phyloP scores from a whole-genome alignment of 805 yeast species.

The Starmerella ratchasimensis region DNA sequence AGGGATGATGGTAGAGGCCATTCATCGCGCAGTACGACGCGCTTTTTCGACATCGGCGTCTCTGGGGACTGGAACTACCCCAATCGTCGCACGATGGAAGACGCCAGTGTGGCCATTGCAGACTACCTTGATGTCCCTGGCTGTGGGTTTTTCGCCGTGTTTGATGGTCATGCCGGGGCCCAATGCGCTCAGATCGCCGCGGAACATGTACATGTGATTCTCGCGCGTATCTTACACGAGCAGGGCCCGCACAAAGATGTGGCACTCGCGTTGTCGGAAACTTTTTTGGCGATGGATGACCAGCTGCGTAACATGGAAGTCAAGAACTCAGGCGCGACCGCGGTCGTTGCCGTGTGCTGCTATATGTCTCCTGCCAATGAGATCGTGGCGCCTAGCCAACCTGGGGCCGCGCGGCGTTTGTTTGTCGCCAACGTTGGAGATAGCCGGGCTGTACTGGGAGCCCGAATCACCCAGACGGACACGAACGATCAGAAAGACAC shows the following conservation, averaged over 20 bases:
- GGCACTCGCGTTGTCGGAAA: constrained; percentile 48
- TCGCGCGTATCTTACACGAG: constrained; percentile 31
- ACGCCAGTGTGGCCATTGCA: constrained; percentile 83
- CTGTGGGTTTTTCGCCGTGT: constrained; percentile 90
- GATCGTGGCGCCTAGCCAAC: constrained; percentile 5
- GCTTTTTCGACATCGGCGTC: constrained; percentile 68
- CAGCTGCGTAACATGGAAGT: constrained; percentile 44
- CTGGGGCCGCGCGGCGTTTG: constrained; percentile 39
- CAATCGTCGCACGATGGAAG: constrained; percentile 86
- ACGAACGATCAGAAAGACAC: background rate
- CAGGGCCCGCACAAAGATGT: constrained; percentile 24
- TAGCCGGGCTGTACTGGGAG: constrained; percentile 60
- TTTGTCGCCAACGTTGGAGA: constrained; percentile 96
- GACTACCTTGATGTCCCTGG: constrained; percentile 72
- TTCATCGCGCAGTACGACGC: constrained; percentile 1
- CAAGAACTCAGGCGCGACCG: constrained; percentile 84
- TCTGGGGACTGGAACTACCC: constrained; percentile 76
- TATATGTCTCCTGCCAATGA: constrained; percentile 43
- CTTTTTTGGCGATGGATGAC: constrained; percentile 66
- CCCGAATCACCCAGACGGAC: background rate
- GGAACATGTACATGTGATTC: constrained; percentile 57
- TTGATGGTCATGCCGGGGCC: constrained; percentile 95
- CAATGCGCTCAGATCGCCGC: constrained; percentile 94
- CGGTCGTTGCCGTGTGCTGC: constrained; percentile 79
- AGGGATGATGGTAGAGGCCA: constrained; percentile 13